Conservation (phyloP, 148 eudicot species). For the Chenopodium berlandieri region DNA sequence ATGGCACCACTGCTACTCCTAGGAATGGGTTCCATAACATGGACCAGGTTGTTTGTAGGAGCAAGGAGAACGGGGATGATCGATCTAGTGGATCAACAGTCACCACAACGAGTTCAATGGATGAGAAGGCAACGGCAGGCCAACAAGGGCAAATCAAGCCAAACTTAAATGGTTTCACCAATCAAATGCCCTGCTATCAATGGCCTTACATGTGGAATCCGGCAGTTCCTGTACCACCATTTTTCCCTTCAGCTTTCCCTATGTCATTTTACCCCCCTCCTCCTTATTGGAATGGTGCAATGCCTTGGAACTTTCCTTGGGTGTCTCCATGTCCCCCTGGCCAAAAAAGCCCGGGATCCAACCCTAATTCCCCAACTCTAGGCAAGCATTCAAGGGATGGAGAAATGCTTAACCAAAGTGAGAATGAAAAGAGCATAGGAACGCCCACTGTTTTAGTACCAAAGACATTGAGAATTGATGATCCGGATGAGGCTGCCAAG, state of each 20-base stretch:
- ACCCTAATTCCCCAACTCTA: slow-evolving; percentile 47
- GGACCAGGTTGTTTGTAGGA: slow-evolving; percentile 24
- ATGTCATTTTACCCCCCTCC: slow-evolving; percentile 68
- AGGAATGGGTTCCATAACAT: slow-evolving; percentile 35
- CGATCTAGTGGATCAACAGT: slow-evolving; percentile 48
- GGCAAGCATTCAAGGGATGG: slow-evolving; percentile 83
- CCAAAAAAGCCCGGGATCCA: slow-evolving; percentile 35
- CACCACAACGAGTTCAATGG: slow-evolving; percentile 39
- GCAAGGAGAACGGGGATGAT: slow-evolving; percentile 43
- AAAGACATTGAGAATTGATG: slow-evolving; percentile 80
- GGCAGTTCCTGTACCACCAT: slow-evolving; percentile 50
- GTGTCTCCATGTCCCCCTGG: slow-evolving; percentile 30
- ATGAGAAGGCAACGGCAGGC: slow-evolving; percentile 34
- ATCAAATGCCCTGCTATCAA: slow-evolving; percentile 59
- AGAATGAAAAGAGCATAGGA: slow-evolving; percentile 31
- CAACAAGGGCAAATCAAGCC: slow-evolving; percentile 32
- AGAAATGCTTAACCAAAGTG: slow-evolving; percentile 38
- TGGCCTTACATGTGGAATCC: slow-evolving; percentile 79
- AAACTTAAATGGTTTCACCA: slow-evolving; percentile 36
- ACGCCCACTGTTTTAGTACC: slow-evolving; percentile 56
- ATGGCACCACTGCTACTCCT: slow-evolving; percentile 14
- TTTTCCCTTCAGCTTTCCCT: slow-evolving; percentile 50
- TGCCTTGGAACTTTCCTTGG: slow-evolving; percentile 66
- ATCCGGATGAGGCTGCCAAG: slow-evolving; percentile 90
- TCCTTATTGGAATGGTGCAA: slow-evolving; percentile 67